These are phyloP conservation scores for Dentipellis sp. DNA, from an alignment of 768 basidiomycete species.

Conservation along the genomic window DNA sequence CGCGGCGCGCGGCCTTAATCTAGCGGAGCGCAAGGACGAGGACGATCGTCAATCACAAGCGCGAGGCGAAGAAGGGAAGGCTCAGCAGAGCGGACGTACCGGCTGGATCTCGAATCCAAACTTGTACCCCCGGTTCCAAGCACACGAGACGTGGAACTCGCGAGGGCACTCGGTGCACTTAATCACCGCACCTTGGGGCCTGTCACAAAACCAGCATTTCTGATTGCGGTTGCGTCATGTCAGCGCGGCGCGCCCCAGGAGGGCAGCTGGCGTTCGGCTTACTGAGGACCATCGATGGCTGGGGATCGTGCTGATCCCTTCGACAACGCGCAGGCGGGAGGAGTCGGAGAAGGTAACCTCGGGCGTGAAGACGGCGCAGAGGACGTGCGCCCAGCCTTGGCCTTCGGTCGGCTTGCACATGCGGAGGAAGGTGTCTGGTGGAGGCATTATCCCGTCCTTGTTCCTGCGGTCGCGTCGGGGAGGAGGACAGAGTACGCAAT, in stretches of 20 bases:
- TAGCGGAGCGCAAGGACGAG: slow-evolving; percentile 19
- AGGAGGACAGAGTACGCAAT: slow-evolving; percentile 80
- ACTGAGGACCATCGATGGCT: slow-evolving; percentile 68
- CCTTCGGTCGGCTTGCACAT: slow-evolving; percentile 88
- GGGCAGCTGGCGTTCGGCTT: slow-evolving; percentile 21
- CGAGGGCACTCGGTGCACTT: slow-evolving; percentile 75
- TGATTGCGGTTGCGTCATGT: slow-evolving; percentile 22
- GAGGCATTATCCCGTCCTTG: slow-evolving; percentile 35
- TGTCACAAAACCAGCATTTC: slow-evolving; percentile 71
- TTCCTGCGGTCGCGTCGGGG: slow-evolving; percentile 36
- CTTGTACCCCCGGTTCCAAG: slow-evolving; percentile 73
- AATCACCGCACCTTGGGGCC: slow-evolving; percentile 68
- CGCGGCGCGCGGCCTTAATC: slow-evolving; percentile 74
- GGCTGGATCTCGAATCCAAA: slow-evolving; percentile 92
- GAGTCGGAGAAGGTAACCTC: slow-evolving; percentile 82
- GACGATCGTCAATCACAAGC: not conserved
- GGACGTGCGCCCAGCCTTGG: slow-evolving; percentile 84
- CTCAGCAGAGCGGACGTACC: slow-evolving; percentile 31
- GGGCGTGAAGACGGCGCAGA: slow-evolving; percentile 83
- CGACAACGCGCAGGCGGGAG: slow-evolving; percentile 62
- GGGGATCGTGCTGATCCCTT: slow-evolving; percentile 73
- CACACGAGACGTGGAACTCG: slow-evolving; percentile 85
- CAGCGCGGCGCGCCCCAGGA: slow-evolving; percentile 2
- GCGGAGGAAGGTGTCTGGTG: slow-evolving; percentile 58
- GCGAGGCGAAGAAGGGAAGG: not conserved